A percentile compares a stretch with the other conserved stretches of the same genome.
Evolutionary conservation across 371 early-diverging fungal genomes (phyloP).

Genomic region (Nosema granulosis): DNA sequence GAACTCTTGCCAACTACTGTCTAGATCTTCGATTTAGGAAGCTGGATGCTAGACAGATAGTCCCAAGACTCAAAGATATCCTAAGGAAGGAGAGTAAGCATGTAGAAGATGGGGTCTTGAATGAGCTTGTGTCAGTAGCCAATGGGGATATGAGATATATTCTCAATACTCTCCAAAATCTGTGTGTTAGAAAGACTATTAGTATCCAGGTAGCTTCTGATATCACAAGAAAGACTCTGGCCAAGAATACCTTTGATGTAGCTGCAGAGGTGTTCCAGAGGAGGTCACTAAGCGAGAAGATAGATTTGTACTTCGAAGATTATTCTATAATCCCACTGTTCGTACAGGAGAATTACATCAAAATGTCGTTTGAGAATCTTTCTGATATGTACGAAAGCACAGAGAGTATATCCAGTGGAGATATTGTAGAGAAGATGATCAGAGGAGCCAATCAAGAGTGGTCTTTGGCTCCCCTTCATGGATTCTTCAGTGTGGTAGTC

Average conservation of each 20-base stretch:
- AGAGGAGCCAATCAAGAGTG: conserved; percentile 76
- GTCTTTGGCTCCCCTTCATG: conserved; percentile 82
- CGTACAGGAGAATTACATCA: conserved; percentile 72
- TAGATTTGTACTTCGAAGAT: conserved; percentile 87
- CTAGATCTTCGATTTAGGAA: conserved; percentile 78
- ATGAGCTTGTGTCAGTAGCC: conserved; percentile 76
- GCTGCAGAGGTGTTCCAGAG: conserved; percentile 71
- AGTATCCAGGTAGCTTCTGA: neutral
- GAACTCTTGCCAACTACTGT: conserved; percentile 79
- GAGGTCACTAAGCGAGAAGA: conserved; percentile 71
- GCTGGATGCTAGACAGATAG: conserved; percentile 71
- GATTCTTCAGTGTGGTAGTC: conserved; percentile 76
- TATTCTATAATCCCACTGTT: conserved; percentile 80
- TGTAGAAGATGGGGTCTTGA: conserved; percentile 75
- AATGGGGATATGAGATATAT: conserved; percentile 94
- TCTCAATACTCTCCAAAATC: conserved; percentile 83
- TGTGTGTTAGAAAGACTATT: conserved; percentile 62
- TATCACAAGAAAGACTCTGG: conserved; percentile 74
- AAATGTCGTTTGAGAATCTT: conserved; percentile 29
- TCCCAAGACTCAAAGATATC: conserved; percentile 75
- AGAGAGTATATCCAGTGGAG: conserved; percentile 79
- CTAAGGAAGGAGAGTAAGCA: conserved; percentile 74
- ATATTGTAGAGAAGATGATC: conserved; percentile 75
- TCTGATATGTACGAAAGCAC: conserved; percentile 70
- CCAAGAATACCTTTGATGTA: conserved; percentile 78